Conservation (phyloP, 495 filamentous ascomycete species). For the Xylaria flabelliformis region DNA sequence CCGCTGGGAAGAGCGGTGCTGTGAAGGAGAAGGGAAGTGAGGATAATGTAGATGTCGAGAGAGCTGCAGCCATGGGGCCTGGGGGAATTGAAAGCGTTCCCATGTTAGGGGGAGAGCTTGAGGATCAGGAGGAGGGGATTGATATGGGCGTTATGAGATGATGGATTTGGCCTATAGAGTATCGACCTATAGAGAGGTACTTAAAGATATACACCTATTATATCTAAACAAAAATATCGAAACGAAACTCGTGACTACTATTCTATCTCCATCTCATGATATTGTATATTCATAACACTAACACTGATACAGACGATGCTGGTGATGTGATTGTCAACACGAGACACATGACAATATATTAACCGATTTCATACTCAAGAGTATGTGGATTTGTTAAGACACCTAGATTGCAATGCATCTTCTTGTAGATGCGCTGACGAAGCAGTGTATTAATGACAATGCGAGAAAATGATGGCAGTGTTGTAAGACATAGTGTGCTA, state of each 20-base stretch:
- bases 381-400: background rate
- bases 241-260: background rate
- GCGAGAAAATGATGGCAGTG: background rate
- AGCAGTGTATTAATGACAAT: background rate
- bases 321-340: background rate
- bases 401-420: background rate
- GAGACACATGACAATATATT: background rate
- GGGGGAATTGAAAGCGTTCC: conserved; percentile 26
- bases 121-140: conserved; percentile 12
- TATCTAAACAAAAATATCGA: background rate
- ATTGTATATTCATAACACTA: background rate
- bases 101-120: conserved; percentile 17
- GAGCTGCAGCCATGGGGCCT: conserved; percentile 5
- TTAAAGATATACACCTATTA: background rate
- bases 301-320: background rate
- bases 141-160: background rate
- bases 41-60: conserved; percentile 24
- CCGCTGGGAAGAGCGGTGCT: conserved; percentile 56
- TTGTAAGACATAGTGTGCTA: background rate
- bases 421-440: background rate
- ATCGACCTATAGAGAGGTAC: background rate
- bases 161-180: background rate
- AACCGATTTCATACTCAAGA: background rate
- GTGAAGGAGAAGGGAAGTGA: conserved; percentile 26
- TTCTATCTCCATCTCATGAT: background rate